Evolutionary conservation across 164 flowering plant species (phyloP).

Genomic region (Buxus sempervirens): DNA sequence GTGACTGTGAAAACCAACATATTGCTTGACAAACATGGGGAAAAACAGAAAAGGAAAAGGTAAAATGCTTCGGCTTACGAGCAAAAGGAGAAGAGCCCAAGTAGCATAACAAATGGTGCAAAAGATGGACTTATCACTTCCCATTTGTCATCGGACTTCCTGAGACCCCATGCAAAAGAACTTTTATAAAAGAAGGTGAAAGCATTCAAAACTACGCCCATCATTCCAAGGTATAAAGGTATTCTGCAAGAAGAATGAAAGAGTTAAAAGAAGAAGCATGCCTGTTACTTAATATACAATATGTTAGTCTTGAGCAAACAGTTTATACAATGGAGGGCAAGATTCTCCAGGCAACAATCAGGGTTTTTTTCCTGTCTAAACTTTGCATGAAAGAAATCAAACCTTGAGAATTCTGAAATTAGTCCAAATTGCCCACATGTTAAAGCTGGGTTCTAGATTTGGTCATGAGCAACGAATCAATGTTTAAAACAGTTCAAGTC

Average conservation of each 20-base stretch:
- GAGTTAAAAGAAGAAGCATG: neutral
- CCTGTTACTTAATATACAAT: neutral
- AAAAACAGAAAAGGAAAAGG: neutral
- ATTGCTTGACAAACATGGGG: neutral
- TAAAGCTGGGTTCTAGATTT: too few species aligned
- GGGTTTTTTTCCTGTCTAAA: neutral
- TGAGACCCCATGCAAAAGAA: conserved; percentile 45
- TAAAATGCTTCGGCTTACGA: conserved; percentile 45
- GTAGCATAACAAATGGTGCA: conserved; percentile 55
- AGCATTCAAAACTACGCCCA: conserved; percentile 46
- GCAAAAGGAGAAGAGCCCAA: conserved; percentile 73
- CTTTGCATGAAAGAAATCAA: neutral
- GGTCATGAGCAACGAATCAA: too few species aligned
- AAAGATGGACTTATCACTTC: conserved; percentile 54
- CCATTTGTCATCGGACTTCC: conserved; percentile 68
- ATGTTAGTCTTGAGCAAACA: neutral
- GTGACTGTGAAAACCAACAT: too few species aligned
- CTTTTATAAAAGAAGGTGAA: conserved; percentile 52
- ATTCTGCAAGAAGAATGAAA: conserved; percentile 36
- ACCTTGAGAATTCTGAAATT: neutral
- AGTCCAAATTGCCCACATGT: neutral
- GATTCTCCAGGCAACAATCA: neutral
- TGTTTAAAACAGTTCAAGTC: neutral
- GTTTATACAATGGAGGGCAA: neutral
- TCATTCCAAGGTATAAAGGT: conserved; percentile 73